Base-by-base conservation (phyloP, 2,329 filamentous ascomycete genomes). In the Cyclaneusma minus region DNA sequence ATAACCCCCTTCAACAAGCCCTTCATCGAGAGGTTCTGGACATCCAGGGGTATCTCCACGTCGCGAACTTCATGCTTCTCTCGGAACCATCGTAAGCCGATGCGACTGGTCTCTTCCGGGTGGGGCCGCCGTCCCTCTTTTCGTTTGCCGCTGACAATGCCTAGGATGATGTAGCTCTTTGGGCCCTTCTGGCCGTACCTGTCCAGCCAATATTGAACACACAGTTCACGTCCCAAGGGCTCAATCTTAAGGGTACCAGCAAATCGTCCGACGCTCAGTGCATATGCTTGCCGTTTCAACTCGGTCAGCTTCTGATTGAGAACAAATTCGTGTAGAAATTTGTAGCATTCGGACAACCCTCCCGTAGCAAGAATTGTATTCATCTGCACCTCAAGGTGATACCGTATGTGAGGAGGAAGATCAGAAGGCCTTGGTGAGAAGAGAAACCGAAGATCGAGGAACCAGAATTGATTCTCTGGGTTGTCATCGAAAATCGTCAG, bases 101-200 rank as follows among this genome's bases (percentile, higher is more conserved):
- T 47, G 24, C 50, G 52, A 36, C 70, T 77, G 1, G 64, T 54
- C 2, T 52, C 40, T 31, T 55, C 60, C 4, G 53, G 43, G 26
- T 61, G 54, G 2, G 48, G 34, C 8, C 48, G 41, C 8, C 41
- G 49, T 7, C 52, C 51, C 21, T 49, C 45, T 30, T 58, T 62
- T 9, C 38, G 35, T 28, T 55, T 60, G 16, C 75, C 75, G 43
- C 74, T 84, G 32, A 72, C 64, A 18, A 93, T 68, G 7, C 84
- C 85, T 26, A 98, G 60, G 36, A 95, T 75, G 24, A 98, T 61
- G 87, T 89, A 98, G 47, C 74, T 92, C 56, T 91, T 93, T 10
- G 67, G 61, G 1, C 69, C 69, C 21, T 56, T 56, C 16, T 51
- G 45, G 13, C 49, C 44, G 30, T 64, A 62, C 40, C 73, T 68